Evolutionary conservation across 805 yeast species (phyloP).

Genomic region (Myxozyma vanderwaltii): DNA sequence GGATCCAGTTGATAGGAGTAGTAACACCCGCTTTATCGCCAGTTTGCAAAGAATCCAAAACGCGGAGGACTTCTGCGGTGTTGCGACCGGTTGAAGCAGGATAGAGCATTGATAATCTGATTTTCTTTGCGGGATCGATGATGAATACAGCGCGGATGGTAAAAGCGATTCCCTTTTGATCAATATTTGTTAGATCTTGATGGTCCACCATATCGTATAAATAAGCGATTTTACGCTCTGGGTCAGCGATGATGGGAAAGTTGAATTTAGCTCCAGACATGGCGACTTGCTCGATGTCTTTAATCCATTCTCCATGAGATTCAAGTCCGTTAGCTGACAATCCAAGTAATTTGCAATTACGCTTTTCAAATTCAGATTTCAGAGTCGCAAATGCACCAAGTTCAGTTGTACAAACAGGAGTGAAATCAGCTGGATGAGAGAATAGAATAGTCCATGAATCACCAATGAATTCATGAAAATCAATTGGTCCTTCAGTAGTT

Average conservation of each 20-base stretch:
- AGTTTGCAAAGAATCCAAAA: conserved; percentile 83
- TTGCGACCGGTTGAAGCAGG: conserved; percentile 96
- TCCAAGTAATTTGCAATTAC: conserved; percentile 87
- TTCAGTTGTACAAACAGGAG: conserved; percentile 97
- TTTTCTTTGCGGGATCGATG: conserved; percentile 89
- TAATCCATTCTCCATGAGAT: conserved; percentile 85
- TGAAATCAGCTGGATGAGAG: conserved; percentile 96
- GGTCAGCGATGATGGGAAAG: conserved; percentile 92
- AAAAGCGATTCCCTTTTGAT: conserved; percentile 71
- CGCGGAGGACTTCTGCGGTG: conserved; percentile 91
- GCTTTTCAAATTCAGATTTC: conserved; percentile 85
- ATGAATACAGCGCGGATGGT: conserved; percentile 93
- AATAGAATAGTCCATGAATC: conserved; percentile 85
- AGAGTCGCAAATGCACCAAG: conserved; percentile 91
- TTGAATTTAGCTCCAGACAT: conserved; percentile 60
- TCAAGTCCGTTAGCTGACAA: conserved; percentile 84
- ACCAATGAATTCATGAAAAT: conserved; percentile 85
- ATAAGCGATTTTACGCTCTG: conserved; percentile 78
- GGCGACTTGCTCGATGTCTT: conserved; percentile 86
- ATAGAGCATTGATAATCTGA: conserved; percentile 83
- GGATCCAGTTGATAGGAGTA: conserved; percentile 91
- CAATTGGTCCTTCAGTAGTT: conserved; percentile 79
- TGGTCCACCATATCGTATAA: conserved; percentile 86
- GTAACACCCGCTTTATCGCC: conserved; percentile 87
- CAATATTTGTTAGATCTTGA: conserved; percentile 77